These are phyloP conservation scores for Nemania sp. DNA, from an alignment of 2,329 filamentous ascomycete species.

Conservation along the genomic window DNA sequence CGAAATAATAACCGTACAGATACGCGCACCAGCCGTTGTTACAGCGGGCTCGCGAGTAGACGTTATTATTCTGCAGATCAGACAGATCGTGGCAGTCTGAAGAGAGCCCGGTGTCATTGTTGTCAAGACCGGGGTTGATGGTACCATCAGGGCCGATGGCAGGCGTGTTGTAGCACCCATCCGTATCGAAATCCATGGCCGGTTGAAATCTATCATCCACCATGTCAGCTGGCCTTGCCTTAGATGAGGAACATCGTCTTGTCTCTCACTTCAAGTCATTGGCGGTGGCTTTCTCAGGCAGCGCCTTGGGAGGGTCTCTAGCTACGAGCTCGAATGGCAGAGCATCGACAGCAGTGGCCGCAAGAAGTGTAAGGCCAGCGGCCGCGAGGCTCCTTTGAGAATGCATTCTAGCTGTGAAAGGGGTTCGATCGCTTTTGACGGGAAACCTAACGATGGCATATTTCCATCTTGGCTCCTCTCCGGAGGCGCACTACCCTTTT, in stretches of 20 bases:
- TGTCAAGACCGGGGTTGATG: conserved; percentile 39
- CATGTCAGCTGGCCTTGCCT: not conserved
- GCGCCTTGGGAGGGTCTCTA: conserved; percentile 34
- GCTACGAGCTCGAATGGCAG: conserved; percentile 27
- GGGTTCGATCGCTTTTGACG: not conserved
- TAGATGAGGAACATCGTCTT: not conserved
- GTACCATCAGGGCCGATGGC: conserved; percentile 43
- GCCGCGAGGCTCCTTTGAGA: conserved; percentile 28
- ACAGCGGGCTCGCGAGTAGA: conserved; percentile 48
- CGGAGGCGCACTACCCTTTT: conserved; percentile 1
- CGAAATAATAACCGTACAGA: conserved; percentile 52
- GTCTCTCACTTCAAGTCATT: conserved; percentile 34
- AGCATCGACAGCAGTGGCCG: conserved; percentile 26
- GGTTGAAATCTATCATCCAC: conserved; percentile 31
- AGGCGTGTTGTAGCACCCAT: conserved; percentile 46
- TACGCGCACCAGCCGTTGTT: conserved; percentile 50
- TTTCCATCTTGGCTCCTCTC: not conserved
- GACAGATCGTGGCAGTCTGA: conserved; percentile 40
- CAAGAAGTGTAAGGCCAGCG: conserved; percentile 30
- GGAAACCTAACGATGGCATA: not conserved
- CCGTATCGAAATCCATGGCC: conserved; percentile 42
- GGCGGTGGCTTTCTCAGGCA: conserved; percentile 34
- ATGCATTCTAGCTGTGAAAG: conserved; percentile 29
- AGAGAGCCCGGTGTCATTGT: conserved; percentile 35
- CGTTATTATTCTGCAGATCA: conserved; percentile 45